These are phyloP conservation scores for Pisolithus marmoratus DNA, from an alignment of 768 basidiomycete genomes.

Conservation along the genomic window DNA sequence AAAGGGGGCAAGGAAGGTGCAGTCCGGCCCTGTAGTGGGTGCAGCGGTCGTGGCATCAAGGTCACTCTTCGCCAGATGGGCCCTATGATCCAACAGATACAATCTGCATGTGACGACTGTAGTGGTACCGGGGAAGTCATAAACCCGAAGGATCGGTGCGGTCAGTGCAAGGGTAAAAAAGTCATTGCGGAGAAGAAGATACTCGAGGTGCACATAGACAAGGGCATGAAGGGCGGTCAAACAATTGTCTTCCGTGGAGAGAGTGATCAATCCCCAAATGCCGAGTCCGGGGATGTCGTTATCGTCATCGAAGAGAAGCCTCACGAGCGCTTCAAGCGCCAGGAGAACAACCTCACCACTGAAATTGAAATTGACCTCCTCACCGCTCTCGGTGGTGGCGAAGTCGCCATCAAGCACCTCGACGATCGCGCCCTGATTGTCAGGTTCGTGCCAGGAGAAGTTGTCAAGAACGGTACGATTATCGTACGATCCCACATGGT, in stretches of 20 bases:
- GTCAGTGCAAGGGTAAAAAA: slow-evolving; percentile 93
- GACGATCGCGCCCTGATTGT: slow-evolving; percentile 88
- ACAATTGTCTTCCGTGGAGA: slow-evolving; percentile 86
- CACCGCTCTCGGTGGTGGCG: slow-evolving; percentile 89
- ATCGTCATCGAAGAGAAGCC: slow-evolving; percentile 93
- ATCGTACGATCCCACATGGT: neutral
- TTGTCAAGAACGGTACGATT: slow-evolving; percentile 84
- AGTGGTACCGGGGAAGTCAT: slow-evolving; percentile 92
- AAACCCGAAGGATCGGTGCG: slow-evolving; percentile 88
- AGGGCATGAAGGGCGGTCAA: slow-evolving; percentile 94
- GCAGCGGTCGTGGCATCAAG: slow-evolving; percentile 87
- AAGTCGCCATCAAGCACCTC: slow-evolving; percentile 85
- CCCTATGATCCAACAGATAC: slow-evolving; percentile 99
- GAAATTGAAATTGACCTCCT: slow-evolving; percentile 92
- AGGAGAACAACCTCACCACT: slow-evolving; percentile 79
- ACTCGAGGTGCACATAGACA: slow-evolving; percentile 96
- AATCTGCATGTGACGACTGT: slow-evolving; percentile 92
- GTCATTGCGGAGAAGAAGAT: slow-evolving; percentile 91
- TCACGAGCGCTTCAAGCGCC: slow-evolving; percentile 82
- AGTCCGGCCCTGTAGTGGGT: slow-evolving; percentile 69
- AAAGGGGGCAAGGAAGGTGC: slow-evolving; percentile 98
- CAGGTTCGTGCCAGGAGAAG: slow-evolving; percentile 80
- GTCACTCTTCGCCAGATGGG: slow-evolving; percentile 95
- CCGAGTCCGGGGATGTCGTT: slow-evolving; percentile 89
- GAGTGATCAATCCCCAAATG: slow-evolving; percentile 86